Evolutionary conservation across 495 filamentous ascomycete species (phyloP).

Genomic region (Xylaria bambusicola): DNA sequence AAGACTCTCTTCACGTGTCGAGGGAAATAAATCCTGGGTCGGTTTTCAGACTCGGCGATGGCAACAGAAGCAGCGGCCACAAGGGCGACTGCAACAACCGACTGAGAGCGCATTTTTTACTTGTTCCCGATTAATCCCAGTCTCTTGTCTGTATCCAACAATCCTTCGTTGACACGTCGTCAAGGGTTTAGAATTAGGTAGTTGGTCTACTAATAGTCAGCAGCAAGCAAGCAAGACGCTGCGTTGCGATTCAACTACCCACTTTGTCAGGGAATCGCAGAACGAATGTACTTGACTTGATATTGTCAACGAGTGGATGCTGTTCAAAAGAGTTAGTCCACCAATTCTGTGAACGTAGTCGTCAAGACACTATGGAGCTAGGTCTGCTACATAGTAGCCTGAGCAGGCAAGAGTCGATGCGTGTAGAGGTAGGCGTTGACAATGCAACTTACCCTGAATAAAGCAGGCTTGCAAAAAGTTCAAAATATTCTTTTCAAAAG

Average conservation of each 20-base stretch:
- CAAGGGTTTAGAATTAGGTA: slow-evolving; percentile 29
- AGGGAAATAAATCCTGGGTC: slow-evolving; percentile 61
- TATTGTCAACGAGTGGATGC: slow-evolving; percentile 60
- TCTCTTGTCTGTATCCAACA: slow-evolving; percentile 22
- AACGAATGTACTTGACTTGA: slow-evolving; percentile 68
- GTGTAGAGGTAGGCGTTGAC: too few relatives aligned
- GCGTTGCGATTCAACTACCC: slow-evolving; percentile 37
- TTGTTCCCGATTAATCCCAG: slow-evolving; percentile 28
- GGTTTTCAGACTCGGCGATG: slow-evolving; percentile 41
- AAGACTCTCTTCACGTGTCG: slow-evolving; percentile 60
- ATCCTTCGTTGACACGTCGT: slow-evolving; percentile 11
- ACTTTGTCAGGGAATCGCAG: slow-evolving; percentile 51
- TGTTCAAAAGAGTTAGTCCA: slow-evolving; percentile 23
- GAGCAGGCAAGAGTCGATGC: too few relatives aligned
- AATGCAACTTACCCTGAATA: slow-evolving; percentile 13
- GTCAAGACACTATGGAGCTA: too few relatives aligned
- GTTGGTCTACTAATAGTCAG: slow-evolving; percentile 22
- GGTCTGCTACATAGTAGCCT: too few relatives aligned
- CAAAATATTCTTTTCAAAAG: slow-evolving; percentile 20
- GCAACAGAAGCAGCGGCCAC: slow-evolving; percentile 53
- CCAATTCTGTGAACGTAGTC: not conserved
- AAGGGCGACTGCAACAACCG: slow-evolving; percentile 53
- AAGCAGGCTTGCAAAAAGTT: slow-evolving; percentile 14
- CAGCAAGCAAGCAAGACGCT: slow-evolving; percentile 22
- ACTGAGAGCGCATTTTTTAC: slow-evolving; percentile 49